These are phyloP conservation scores for Eucalyptus pauciflora DNA, from an alignment of 345 rosid species.

Conservation along the genomic window DNA sequence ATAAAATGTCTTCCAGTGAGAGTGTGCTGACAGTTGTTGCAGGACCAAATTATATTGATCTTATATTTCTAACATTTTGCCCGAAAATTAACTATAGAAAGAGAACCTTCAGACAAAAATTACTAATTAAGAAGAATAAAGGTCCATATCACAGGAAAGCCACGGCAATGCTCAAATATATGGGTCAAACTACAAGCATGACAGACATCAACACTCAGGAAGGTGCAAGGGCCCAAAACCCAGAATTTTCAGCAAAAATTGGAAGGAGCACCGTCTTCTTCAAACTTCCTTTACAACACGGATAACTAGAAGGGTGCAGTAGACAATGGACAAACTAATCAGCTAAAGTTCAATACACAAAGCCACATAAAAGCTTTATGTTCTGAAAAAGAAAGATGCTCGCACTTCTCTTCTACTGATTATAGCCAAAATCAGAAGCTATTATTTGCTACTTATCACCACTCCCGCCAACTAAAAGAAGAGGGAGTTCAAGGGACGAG, in stretches of 20 bases:
- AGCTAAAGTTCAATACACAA: background rate
- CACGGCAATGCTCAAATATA: background rate
- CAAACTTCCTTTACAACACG: background rate
- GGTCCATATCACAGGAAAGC: background rate
- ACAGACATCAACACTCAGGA: background rate
- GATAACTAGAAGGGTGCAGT: background rate
- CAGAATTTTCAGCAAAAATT: background rate
- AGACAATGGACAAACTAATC: background rate
- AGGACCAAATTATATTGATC: background rate
- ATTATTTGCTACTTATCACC: background rate
- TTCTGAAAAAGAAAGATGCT: background rate
- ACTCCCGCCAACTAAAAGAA: background rate
- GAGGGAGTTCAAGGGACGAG: background rate
- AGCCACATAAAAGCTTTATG: background rate
- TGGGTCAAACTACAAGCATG: background rate
- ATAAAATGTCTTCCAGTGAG: background rate
- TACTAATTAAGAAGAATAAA: background rate
- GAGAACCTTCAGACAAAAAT: background rate
- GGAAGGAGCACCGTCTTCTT: background rate
- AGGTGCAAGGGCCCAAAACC: background rate
- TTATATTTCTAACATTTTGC: background rate
- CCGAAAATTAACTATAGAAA: background rate
- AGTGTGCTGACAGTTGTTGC: background rate
- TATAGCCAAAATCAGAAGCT: background rate
- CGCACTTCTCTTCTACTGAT: background rate